phyloP scores from a whole-genome alignment of 805 yeast genomes.

The Priceomyces fermenticarens region DNA sequence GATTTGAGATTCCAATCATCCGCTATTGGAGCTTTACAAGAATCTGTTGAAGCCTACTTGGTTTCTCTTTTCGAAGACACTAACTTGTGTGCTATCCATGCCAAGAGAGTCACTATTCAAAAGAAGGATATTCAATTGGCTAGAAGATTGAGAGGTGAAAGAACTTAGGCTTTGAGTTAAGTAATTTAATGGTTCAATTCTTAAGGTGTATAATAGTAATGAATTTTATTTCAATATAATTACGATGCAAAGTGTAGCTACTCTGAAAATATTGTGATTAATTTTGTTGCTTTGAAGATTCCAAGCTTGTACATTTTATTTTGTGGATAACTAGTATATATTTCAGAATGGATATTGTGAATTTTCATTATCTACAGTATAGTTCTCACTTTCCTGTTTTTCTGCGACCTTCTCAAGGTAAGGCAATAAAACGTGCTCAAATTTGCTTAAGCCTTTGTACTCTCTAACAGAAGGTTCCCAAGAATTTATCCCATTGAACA shows the following conservation, averaged over 20 bases:
- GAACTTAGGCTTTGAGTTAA: constrained; percentile 28
- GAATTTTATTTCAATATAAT: neutral
- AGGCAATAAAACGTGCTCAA: constrained; percentile 53
- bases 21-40: constrained; percentile 50
- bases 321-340: too few relatives aligned
- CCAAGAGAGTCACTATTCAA: constrained; percentile 50
- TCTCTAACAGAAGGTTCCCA: constrained; percentile 61
- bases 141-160: constrained; percentile 51
- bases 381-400: constrained; percentile 47
- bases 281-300: too few relatives aligned
- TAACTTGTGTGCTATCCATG: constrained; percentile 51
- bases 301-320: too few relatives aligned
- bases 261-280: too few relatives aligned
- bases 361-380: constrained; percentile 37
- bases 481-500: constrained; percentile 54
- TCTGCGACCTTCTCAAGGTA: constrained; percentile 47
- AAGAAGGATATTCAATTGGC: constrained; percentile 52
- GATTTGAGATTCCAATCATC: constrained; percentile 49
- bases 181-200: constrained; percentile 6
- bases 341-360: constrained; percentile 40
- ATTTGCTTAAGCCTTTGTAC: constrained; percentile 57
- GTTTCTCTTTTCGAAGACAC: constrained; percentile 49
- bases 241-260: neutral
- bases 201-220: constrained; percentile 8
- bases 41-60: constrained; percentile 49